Evolutionary conservation across 2,329 filamentous ascomycete genomes (phyloP).

Genomic region (Colletotrichum ledebouriae): DNA sequence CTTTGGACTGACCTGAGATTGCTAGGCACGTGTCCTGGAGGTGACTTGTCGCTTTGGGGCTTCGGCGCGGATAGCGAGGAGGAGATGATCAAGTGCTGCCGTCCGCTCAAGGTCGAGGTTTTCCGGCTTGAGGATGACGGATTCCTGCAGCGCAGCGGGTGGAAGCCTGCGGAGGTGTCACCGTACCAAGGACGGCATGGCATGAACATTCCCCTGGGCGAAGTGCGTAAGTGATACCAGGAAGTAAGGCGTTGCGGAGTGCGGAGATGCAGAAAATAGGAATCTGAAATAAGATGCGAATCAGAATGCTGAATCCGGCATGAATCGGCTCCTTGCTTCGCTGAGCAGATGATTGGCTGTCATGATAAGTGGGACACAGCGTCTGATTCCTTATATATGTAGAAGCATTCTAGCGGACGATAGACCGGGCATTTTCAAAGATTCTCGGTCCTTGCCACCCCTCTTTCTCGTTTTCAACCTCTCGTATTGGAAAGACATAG

Average conservation of each 20-base stretch:
- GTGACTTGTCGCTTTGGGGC: conserved; percentile 85
- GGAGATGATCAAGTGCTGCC: conserved; percentile 78
- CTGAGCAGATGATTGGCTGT: too few relatives aligned
- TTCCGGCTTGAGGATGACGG: conserved; percentile 70
- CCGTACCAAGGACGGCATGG: conserved; percentile 77
- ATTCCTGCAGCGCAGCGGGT: conserved; percentile 66
- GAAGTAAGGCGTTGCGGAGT: too few relatives aligned
- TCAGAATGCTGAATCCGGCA: too few relatives aligned
- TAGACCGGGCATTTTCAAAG: too few relatives aligned
- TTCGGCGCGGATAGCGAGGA: conserved; percentile 78
- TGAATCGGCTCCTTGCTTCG: too few relatives aligned
- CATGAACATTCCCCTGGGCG: conserved; percentile 55
- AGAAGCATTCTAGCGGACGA: too few relatives aligned
- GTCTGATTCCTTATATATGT: too few relatives aligned
- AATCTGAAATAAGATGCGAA: too few relatives aligned
- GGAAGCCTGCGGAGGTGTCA: conserved; percentile 72
- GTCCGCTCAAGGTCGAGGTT: conserved; percentile 81
- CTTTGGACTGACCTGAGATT: neutral
- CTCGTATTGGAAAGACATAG: too few relatives aligned
- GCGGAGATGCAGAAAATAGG: neutral
- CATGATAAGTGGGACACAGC: too few relatives aligned
- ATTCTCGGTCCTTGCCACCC: too few relatives aligned
- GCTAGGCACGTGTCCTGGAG: conserved; percentile 79
- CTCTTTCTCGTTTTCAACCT: too few relatives aligned
- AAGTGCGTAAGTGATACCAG: conserved; percentile 20